A percentile compares a stretch with the other conserved stretches of the same genome.
These are phyloP conservation scores for Protomyces gravidus DNA, from an alignment of 1,139 yeast genomes.

Conservation along the genomic window DNA sequence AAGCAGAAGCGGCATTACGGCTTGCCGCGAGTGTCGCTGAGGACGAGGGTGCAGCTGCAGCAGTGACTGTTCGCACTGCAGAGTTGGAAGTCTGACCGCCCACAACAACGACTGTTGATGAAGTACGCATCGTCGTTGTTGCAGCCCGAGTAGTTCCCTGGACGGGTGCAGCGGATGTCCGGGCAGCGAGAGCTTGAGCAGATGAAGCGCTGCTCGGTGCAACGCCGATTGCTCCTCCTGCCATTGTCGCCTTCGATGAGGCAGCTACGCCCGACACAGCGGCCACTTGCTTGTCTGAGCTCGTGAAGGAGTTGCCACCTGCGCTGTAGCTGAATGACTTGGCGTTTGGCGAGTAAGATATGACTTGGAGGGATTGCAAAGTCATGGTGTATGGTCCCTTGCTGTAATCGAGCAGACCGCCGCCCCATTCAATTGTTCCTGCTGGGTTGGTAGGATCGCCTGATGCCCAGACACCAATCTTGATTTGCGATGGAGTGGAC, in stretches of 20 bases:
- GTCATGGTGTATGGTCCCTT: constrained; percentile 26
- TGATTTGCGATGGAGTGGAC: constrained; percentile 86
- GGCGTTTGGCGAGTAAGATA: constrained; percentile 15
- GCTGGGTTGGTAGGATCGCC: constrained; percentile 59
- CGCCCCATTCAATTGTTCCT: constrained; percentile 93
- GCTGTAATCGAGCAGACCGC: constrained; percentile 65
- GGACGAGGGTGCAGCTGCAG: background rate
- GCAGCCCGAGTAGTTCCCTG: background rate
- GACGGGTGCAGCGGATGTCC: no score
- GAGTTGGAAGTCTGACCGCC: background rate
- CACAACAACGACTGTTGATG: background rate
- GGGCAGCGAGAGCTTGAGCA: no score
- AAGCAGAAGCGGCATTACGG: background rate
- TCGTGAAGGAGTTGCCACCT: constrained; percentile 8
- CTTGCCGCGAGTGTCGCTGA: background rate
- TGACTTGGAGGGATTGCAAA: constrained; percentile 10
- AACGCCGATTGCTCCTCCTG: background rate
- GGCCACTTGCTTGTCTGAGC: background rate
- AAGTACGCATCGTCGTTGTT: background rate
- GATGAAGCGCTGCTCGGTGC: background rate
- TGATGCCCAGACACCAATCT: constrained; percentile 90
- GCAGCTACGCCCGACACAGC: background rate
- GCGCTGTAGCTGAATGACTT: constrained; percentile 14
- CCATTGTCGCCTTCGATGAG: background rate
- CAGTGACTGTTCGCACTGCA: background rate